Evolutionary conservation across 495 filamentous ascomycete genomes (phyloP).

Genomic region (Copromyces sp.): DNA sequence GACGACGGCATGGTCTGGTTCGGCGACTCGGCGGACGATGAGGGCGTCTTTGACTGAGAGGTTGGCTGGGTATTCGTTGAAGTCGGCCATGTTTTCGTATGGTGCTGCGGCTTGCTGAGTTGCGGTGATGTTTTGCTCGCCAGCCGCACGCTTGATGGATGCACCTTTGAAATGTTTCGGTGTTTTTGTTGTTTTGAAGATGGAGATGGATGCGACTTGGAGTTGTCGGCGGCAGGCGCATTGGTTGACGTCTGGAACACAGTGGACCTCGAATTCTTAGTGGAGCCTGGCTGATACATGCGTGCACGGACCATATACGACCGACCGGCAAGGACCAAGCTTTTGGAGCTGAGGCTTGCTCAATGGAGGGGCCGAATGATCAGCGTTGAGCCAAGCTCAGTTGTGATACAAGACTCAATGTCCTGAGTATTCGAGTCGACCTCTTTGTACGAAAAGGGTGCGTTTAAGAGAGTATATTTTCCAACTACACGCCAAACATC

Average conservation of each 20-base stretch:
- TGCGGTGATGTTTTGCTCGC: not conserved
- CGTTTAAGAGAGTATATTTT: not conserved
- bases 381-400: not conserved
- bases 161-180: not conserved
- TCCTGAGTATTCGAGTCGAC: not conserved
- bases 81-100: conserved; percentile 39
- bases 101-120: not conserved
- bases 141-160: not conserved
- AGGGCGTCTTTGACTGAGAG: conserved; percentile 47
- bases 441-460: not conserved
- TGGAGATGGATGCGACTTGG: not conserved
- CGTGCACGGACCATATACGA: not conserved
- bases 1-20: conserved; percentile 46
- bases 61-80: conserved; percentile 46
- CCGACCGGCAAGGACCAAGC: not conserved
- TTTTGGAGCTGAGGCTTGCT: not conserved
- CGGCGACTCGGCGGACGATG: conserved; percentile 38
- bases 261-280: not conserved
- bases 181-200: not conserved
- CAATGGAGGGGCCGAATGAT: not conserved
- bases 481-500: not conserved
- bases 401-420: not conserved
- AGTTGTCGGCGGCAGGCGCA: not conserved
- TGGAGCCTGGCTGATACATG: not conserved
- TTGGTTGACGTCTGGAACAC: not conserved